Base-by-base conservation (phyloP, 2,329 filamentous ascomycete genomes). In the Fusarium coffeatum region DNA sequence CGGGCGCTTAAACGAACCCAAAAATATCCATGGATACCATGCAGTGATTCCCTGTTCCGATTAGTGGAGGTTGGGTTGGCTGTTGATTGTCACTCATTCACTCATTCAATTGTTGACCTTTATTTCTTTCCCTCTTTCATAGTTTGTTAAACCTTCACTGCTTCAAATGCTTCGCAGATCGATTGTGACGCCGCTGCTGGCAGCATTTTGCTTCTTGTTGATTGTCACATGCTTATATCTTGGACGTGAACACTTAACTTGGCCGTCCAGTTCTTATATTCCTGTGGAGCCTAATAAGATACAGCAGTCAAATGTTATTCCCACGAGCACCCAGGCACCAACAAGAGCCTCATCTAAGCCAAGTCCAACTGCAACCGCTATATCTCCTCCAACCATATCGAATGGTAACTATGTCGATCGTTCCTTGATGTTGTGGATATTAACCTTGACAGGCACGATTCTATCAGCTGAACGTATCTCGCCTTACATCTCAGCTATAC, bases 381-480 rank as follows among this genome's bases (percentile, higher is more conserved):
- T 12, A 8, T 28, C 47, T 11, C 25, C 56, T 20, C 42, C 37
- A 2, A 25, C 25, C 6, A 66, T 72, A 12, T 40, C 32, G 46
- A 54, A 72, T 32, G 69, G 70, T 66, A 40, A 42, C 9, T 30
- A 30, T 5, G 11, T 5, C 16, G 5, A 5, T 8, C 13, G 34
- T 8, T 37, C 1, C 2, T 2, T 12, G 12, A 5, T 8, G 4
- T 4, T 7, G 3, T 7, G 9, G 0, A 20, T 4, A 8, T 5
- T 30, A 27, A 37, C 64, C 6, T 71, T 42, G n/a, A 22, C 71
- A 82, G 81, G 1, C 74, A 84, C 6, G 8, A 47, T 68, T 32
- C 54, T 75, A 6, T 59, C 65, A 1, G 56, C 69, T 11, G 54
- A 64, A 22, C 64, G 53, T 20, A 69, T 76, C 13, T 60, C 68